Conservation (phyloP, 257 asterid species). For the Haberlea rhodopensis region DNA sequence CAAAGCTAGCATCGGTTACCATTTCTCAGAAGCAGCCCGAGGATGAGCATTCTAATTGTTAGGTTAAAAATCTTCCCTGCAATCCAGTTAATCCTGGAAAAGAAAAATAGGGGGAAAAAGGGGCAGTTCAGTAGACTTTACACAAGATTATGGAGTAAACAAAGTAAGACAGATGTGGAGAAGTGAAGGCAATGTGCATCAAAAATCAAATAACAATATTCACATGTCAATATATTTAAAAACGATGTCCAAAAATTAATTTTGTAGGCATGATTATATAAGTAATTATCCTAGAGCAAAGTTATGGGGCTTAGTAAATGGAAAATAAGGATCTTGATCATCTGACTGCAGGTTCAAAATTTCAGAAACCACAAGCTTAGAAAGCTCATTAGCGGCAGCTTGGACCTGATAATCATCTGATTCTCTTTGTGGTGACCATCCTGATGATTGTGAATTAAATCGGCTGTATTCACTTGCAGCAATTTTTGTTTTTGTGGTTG, state of each 20-base stretch:
- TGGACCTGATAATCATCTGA: conserved; percentile 59
- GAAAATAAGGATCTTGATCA: conserved; percentile 39
- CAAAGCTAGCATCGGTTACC: not conserved
- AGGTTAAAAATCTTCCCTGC: conserved; percentile 7
- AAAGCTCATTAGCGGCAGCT: conserved; percentile 50
- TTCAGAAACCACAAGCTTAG: conserved; percentile 54
- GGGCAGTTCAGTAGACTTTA: not conserved
- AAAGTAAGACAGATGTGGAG: not conserved
- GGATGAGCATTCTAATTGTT: conserved; percentile 9
- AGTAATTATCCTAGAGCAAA: not conserved
- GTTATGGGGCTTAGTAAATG: not conserved
- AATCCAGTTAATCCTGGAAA: conserved; percentile 39
- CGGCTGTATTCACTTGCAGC: conserved; percentile 71
- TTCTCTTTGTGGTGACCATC: conserved; percentile 37
- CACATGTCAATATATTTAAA: conserved; percentile 3
- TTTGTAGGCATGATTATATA: not conserved
- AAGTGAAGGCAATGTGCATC: not conserved
- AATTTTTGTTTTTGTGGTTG: conserved; percentile 53
- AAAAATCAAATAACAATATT: conserved; percentile 11
- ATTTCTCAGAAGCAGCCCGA: conserved; percentile 13
- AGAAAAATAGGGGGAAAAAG: not conserved
- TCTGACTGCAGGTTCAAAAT: conserved; percentile 52
- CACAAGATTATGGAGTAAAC: not conserved
- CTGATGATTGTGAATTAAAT: conserved; percentile 38
- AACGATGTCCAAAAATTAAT: not conserved